Conservation (phyloP, 768 basidiomycete species). For the Gloeostereum incarnatum region DNA sequence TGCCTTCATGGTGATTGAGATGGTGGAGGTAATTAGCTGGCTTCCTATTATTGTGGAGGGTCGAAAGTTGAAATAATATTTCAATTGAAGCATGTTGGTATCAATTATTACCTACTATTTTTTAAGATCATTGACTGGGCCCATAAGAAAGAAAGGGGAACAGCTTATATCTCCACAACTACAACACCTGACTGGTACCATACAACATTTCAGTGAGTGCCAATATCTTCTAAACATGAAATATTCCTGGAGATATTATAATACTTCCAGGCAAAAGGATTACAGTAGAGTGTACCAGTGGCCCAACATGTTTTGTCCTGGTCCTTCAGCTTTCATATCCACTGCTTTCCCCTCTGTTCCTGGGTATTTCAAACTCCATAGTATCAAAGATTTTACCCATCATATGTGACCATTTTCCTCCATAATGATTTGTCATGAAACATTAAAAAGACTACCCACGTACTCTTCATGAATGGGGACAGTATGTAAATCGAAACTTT, state of each 20-base stretch:
- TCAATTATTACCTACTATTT: constrained; percentile 56
- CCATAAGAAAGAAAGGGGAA: constrained; percentile 60
- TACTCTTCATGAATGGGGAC: constrained; percentile 87
- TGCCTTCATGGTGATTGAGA: constrained; percentile 70
- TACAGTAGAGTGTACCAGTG: constrained; percentile 87
- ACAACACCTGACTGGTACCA: constrained; percentile 66
- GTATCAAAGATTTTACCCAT: constrained; percentile 76
- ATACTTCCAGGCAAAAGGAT: constrained; percentile 49
- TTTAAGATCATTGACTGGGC: constrained; percentile 72
- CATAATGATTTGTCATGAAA: no score
- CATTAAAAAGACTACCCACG: constrained; percentile 92
- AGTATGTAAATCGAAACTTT: constrained; percentile 73
- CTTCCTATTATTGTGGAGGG: background rate
- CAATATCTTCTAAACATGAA: no score
- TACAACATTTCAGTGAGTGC: constrained; percentile 61
- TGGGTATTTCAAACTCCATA: constrained; percentile 76
- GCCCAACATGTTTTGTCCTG: constrained; percentile 84
- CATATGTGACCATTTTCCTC: no score
- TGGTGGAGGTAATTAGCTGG: constrained; percentile 68
- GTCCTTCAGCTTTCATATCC: constrained; percentile 71
- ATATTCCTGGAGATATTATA: constrained; percentile 3
- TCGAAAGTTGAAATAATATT: background rate
- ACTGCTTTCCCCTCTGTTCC: constrained; percentile 61
- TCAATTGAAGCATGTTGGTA: constrained; percentile 35
- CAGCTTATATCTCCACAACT: constrained; percentile 59